Evolutionary conservation across 1,139 yeast species (phyloP), one percentile per base, ranked within the genome.

Genomic region (Scheffersomyces quercinus): DNA sequence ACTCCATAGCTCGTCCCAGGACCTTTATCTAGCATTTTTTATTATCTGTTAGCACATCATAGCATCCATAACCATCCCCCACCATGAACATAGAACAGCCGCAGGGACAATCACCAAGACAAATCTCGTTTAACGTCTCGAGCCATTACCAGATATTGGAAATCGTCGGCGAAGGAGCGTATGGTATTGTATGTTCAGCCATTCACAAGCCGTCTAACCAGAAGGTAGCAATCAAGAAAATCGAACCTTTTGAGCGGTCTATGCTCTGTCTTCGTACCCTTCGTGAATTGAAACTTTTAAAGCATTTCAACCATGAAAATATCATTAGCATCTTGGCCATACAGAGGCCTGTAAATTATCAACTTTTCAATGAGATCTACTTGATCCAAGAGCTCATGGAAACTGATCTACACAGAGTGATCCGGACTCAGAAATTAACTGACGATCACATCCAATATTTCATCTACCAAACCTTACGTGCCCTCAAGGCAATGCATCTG

Each of bases 381-480:
- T 73, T 93, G 43, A 86, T 93, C 50, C 98, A 93, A 67, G 99
- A 93, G 61, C 80, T 88, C 54, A 91, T 93, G 97, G 97, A 93
- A 60, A 88, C 97, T 0, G 99, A 93, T 62, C 72, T 93, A 62
- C 96, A 91, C 64, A 78, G 93, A 36, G 97, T 93, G 32, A 90
- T 93, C 48, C 79, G 89, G 40, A 85, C 97, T 10, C 98, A 93
- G 64, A 73, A 76, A 43, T 73, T 93, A 49, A 80, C 88, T 37
- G 97, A 93, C 64, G 97, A 90, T 60, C 98, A 93, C 67, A 83
- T 91, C 55, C 97, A 90, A 64, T 93, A 91, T 65, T 89, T 93
- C 65, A 81, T 87, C 41, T 93, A 93, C 68, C 99, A 93, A 64
- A 84, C 95, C 0, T 68, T 93, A 45, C 79, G 97, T 49, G 99